A percentile compares a stretch with the other conserved stretches of the same genome.
These are phyloP conservation scores for Eucalyptus polyanthemos DNA, from an alignment of 345 rosid species.

Conservation along the genomic window DNA sequence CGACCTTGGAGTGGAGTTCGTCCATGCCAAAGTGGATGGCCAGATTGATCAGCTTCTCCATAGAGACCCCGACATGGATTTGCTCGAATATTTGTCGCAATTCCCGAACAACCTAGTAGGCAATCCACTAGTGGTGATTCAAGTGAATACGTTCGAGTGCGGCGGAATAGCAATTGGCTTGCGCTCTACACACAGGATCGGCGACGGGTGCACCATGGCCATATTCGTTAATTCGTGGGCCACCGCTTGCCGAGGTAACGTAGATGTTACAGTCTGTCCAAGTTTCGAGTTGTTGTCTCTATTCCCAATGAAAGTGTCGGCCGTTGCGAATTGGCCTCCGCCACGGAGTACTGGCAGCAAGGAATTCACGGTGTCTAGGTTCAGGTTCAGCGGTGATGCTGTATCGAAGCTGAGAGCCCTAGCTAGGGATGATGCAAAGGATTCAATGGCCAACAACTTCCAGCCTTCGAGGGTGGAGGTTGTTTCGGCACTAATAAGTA, in stretches of 20 bases:
- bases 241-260: neutral
- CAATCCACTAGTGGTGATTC: neutral
- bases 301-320: neutral
- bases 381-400: neutral
- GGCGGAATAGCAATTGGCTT: neutral
- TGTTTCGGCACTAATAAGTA: neutral
- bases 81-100: neutral
- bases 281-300: neutral
- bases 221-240: neutral
- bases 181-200: neutral
- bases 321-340: neutral
- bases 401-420: neutral
- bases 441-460: neutral
- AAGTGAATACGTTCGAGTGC: neutral
- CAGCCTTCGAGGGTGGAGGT: neutral
- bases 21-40: neutral
- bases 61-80: neutral
- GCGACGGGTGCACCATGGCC: neutral
- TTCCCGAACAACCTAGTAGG: neutral
- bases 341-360: neutral
- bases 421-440: neutral
- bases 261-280: neutral
- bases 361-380: neutral
- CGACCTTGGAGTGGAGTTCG: neutral
- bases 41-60: neutral